Percentiles rank a stretch among this genome's conserved stretches.
These are phyloP conservation scores for Chaetomium olivaceum DNA, from an alignment of 2,329 filamentous ascomycete genomes.

Conservation along the genomic window DNA sequence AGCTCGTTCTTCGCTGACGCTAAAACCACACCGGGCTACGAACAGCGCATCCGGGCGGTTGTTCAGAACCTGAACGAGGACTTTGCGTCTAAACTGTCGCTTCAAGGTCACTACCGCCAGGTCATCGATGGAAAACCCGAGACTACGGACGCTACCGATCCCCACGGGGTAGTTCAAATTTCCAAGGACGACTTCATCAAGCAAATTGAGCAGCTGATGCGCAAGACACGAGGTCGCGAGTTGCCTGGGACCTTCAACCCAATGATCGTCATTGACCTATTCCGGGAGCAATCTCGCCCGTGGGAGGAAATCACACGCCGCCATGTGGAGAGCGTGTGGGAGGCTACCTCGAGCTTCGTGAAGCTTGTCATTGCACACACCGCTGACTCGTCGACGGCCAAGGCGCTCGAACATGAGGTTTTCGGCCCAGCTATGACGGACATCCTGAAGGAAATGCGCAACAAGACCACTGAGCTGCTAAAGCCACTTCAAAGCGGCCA, in stretches of 20 bases:
- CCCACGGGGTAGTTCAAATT: conserved; percentile 15
- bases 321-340: conserved; percentile 49
- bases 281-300: conserved; percentile 56
- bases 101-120: conserved; percentile 19
- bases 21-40: conserved; percentile 22
- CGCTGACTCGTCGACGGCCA: conserved; percentile 40
- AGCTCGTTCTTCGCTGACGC: conserved; percentile 33
- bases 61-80: conserved; percentile 29
- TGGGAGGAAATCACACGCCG: conserved; percentile 54
- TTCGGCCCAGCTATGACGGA: conserved; percentile 30
- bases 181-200: conserved; percentile 40
- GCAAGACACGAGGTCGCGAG: conserved; percentile 52
- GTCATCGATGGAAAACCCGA: not conserved
- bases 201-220: conserved; percentile 43
- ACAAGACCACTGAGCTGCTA: conserved; percentile 49
- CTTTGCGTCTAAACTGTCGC: conserved; percentile 23
- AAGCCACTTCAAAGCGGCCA: conserved; percentile 45
- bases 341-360: conserved; percentile 51
- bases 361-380: conserved; percentile 45
- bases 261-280: conserved; percentile 58
- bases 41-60: conserved; percentile 30
- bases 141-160: too few species aligned
- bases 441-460: conserved; percentile 40
- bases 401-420: conserved; percentile 40
- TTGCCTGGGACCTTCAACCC: conserved; percentile 63